phyloP scores from a whole-genome alignment of 2,329 filamentous ascomycete species.

The Hypoxylon sp. region DNA sequence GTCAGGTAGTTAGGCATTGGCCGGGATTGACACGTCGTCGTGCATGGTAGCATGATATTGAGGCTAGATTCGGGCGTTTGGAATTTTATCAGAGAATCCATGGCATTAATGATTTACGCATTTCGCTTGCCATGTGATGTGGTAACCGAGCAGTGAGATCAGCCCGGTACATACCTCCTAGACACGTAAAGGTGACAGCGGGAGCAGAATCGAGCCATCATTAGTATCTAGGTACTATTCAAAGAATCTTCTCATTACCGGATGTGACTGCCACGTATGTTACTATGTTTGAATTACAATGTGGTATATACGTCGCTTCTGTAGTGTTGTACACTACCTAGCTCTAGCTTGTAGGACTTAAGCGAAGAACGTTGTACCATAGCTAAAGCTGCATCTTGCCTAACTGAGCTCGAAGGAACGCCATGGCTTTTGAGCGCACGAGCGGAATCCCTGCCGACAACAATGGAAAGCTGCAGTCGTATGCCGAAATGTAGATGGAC shows the following conservation, averaged over 20 bases:
- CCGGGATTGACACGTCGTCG: background rate
- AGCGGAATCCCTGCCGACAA: conserved; percentile 6
- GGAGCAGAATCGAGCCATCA: background rate
- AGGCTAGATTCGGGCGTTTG: background rate
- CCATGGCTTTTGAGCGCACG: background rate
- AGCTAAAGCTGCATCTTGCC: background rate
- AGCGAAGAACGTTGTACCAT: background rate
- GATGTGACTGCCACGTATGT: background rate
- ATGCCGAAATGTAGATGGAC: background rate
- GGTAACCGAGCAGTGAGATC: background rate
- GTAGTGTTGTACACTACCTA: background rate
- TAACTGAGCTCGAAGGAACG: background rate
- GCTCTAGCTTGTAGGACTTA: background rate
- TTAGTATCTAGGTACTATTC: background rate
- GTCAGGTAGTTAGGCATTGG: background rate
- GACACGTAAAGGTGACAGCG: background rate
- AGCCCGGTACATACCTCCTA: background rate
- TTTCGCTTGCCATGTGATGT: background rate
- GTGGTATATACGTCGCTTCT: conserved; percentile 11
- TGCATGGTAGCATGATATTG: background rate
- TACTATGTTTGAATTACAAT: background rate
- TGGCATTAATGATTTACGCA: background rate
- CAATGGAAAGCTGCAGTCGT: background rate
- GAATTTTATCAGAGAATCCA: background rate
- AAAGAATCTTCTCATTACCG: background rate